phyloP scores from a whole-genome alignment of 192 early-diverging fungal genomes.

The Coemansia sp. region DNA sequence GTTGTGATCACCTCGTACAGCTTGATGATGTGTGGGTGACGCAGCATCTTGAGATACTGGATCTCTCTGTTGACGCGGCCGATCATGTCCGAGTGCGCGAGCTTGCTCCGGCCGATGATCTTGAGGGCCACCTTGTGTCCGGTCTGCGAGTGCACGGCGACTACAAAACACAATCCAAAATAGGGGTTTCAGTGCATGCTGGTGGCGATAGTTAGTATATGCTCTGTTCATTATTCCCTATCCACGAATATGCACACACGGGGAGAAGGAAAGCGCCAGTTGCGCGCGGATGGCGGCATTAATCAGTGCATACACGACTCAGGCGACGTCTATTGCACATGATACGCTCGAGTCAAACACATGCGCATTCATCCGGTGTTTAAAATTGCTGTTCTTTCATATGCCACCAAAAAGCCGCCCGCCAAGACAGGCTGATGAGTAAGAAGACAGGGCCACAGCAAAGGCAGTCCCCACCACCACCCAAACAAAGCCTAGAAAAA shows the following conservation, averaged over 20 bases:
- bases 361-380: slow-evolving; percentile 7
- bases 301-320: neutral
- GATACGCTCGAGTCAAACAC: neutral
- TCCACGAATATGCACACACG: neutral
- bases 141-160: slow-evolving; percentile 94
- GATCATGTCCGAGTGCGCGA: slow-evolving; percentile 94
- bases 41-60: slow-evolving; percentile 89
- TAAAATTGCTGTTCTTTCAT: neutral
- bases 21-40: slow-evolving; percentile 99
- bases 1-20: slow-evolving; percentile 98
- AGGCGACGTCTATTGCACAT: neutral
- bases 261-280: neutral
- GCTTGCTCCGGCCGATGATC: slow-evolving; percentile 90
- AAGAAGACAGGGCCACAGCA: neutral
- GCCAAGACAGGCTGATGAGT: too few species aligned
- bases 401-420: neutral
- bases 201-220: neutral
- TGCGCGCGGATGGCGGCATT: slow-evolving; percentile 1
- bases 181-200: too few species aligned
- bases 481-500: neutral
- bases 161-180: slow-evolving; percentile 60
- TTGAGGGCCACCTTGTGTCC: slow-evolving; percentile 96
- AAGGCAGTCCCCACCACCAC: neutral
- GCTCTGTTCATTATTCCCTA: too few species aligned
- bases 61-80: slow-evolving; percentile 95